A percentile compares a stretch with the other conserved stretches of the same genome.
These are phyloP conservation scores for Aureobasidium musti DNA, from an alignment of 2,329 filamentous ascomycete genomes.

Conservation along the genomic window DNA sequence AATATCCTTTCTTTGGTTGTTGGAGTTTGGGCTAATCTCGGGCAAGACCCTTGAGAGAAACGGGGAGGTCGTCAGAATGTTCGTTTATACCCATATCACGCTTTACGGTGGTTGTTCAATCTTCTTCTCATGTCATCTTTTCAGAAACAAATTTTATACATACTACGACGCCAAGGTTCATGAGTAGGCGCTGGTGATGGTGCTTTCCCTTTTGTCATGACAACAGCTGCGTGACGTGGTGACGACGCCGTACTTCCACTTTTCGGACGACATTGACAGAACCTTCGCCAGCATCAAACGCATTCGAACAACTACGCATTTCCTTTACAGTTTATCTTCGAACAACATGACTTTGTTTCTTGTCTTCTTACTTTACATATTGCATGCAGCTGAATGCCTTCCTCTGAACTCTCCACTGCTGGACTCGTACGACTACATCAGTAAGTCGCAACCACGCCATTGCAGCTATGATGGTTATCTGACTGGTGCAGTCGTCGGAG, in stretches of 20 bases:
- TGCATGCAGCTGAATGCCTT: conserved; percentile 25
- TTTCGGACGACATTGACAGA: background rate
- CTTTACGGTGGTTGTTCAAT: background rate
- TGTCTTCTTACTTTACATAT: conserved; percentile 14
- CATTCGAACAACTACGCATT: background rate
- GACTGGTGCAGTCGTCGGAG: conserved; percentile 36
- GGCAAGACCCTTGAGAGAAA: conserved; percentile 23
- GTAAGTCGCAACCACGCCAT: conserved; percentile 24
- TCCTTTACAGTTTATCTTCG: conserved; percentile 10
- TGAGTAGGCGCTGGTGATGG: too few relatives aligned
- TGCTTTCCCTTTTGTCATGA: too few relatives aligned
- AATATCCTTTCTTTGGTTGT: background rate
- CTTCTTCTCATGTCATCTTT: background rate
- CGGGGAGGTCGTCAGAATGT: background rate
- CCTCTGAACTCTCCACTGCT: conserved; percentile 39
- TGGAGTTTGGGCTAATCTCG: conserved; percentile 6
- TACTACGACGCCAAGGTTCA: background rate
- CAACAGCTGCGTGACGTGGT: background rate
- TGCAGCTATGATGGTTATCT: background rate
- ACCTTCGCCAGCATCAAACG: background rate
- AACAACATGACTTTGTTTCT: conserved; percentile 18
- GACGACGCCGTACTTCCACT: background rate
- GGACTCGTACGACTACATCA: conserved; percentile 38
- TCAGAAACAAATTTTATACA: too few relatives aligned
- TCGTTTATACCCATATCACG: conserved; percentile 12